Evolutionary conservation across 139 green algal genomes (phyloP).

Genomic region (Raphidocelis subcapitata): DNA sequence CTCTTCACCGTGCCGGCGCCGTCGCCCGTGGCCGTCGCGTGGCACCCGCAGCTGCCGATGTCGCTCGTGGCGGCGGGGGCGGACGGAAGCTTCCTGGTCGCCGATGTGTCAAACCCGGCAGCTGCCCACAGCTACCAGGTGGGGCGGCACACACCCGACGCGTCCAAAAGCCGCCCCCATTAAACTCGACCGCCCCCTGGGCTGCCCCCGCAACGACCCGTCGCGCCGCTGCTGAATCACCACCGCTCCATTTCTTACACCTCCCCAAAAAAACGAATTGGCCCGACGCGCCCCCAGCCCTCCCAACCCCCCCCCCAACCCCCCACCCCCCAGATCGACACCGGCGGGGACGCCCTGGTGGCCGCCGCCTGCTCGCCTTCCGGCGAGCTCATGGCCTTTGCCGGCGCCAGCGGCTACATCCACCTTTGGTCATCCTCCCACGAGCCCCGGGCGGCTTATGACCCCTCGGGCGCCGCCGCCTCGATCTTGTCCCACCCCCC

Average conservation of each 20-base stretch:
- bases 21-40: slow-evolving; percentile 47
- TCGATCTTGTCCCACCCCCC: not conserved
- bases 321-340: slow-evolving; percentile 44
- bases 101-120: slow-evolving; percentile 46
- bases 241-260: too few species aligned
- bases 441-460: too few species aligned
- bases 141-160: not conserved
- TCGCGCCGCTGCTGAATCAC: too few species aligned
- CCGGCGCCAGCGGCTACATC: slow-evolving; percentile 72
- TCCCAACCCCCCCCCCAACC: not conserved
- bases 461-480: not conserved
- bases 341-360: slow-evolving; percentile 55
- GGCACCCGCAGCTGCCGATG: slow-evolving; percentile 70
- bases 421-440: slow-evolving; percentile 80
- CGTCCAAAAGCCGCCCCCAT: too few species aligned
- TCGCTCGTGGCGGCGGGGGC: slow-evolving; percentile 64
- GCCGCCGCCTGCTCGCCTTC: slow-evolving; percentile 34
- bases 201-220: too few species aligned
- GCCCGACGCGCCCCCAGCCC: not conserved
- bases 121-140: slow-evolving; percentile 52
- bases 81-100: slow-evolving; percentile 59
- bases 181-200: too few species aligned
- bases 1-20: slow-evolving; percentile 58
- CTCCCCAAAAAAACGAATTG: not conserved
- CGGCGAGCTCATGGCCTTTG: slow-evolving; percentile 74